A percentile compares a stretch with the other conserved stretches of the same genome.
These are phyloP conservation scores for Lepidopterella palustris DNA, from an alignment of 495 filamentous ascomycete genomes.

Conservation along the genomic window DNA sequence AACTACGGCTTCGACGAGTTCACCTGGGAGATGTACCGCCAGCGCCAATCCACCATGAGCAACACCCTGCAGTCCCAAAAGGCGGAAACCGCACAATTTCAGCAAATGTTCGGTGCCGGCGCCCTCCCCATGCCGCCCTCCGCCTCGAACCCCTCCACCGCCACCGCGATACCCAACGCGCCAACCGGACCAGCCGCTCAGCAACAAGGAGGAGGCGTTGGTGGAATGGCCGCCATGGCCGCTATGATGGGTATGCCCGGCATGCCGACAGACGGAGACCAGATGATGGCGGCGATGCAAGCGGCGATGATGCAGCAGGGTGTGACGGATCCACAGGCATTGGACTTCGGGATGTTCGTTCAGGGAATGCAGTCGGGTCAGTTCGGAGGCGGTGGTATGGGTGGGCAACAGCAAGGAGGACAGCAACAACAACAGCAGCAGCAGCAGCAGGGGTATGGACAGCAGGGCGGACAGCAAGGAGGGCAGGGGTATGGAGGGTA, in stretches of 20 bases:
- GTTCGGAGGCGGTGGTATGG: constrained; percentile 20
- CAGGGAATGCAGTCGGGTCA: constrained; percentile 7
- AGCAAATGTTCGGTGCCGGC: constrained; percentile 57
- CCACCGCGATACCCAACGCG: constrained; percentile 5
- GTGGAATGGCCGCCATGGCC: constrained; percentile 27
- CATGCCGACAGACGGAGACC: constrained; percentile 42
- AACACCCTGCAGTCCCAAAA: constrained; percentile 69
- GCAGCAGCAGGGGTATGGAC: constrained; percentile 9
- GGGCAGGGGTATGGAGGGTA: constrained; percentile 12
- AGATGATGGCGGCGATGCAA: constrained; percentile 21
- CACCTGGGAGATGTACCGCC: constrained; percentile 91
- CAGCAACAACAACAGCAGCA: constrained; percentile 11
- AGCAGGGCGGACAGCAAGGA: constrained; percentile 13
- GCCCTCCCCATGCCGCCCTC: constrained; percentile 9
- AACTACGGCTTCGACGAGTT: constrained; percentile 99
- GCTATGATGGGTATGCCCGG: constrained; percentile 49
- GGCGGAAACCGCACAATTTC: constrained; percentile 83
- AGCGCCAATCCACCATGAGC: constrained; percentile 74
- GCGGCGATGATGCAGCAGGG: constrained; percentile 62
- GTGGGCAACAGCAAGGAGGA: not conserved
- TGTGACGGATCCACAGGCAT: constrained; percentile 66
- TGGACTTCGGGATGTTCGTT: constrained; percentile 49
- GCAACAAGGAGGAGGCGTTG: too few relatives aligned
- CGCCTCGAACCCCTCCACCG: constrained; percentile 14
- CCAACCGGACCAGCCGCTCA: constrained; percentile 17